These are phyloP conservation scores for Coemansia nantahalensis DNA, from an alignment of 192 early-diverging fungal species.

Conservation along the genomic window DNA sequence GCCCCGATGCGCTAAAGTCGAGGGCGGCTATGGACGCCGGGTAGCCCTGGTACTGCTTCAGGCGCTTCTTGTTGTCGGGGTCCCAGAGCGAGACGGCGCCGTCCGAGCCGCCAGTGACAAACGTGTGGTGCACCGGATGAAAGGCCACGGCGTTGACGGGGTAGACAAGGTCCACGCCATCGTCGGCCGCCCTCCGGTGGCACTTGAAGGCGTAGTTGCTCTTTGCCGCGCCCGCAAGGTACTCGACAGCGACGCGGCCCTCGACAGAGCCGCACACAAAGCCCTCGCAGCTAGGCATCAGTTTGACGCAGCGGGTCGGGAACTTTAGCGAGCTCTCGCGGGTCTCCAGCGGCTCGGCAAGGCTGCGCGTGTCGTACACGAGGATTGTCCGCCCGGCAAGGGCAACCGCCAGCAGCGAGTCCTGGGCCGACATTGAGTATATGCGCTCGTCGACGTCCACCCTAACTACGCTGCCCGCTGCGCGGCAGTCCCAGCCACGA, in stretches of 20 bases:
- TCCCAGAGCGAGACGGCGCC: conserved; percentile 92
- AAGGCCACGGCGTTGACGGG: conserved; percentile 93
- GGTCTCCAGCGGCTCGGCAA: conserved; percentile 66
- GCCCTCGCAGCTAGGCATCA: conserved; percentile 87
- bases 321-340: conserved; percentile 83
- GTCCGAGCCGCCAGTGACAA: conserved; percentile 95
- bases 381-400: conserved; percentile 73
- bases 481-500: conserved; percentile 49
- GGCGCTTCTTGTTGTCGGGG: conserved; percentile 82
- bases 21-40: conserved; percentile 79
- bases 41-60: conserved; percentile 79
- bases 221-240: conserved; percentile 72
- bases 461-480: conserved; percentile 38
- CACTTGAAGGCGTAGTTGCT: conserved; percentile 96
- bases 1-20: conserved; percentile 78
- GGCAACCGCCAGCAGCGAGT: conserved; percentile 77
- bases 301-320: conserved; percentile 79
- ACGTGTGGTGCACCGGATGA: conserved; percentile 89
- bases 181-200: conserved; percentile 71
- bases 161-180: conserved; percentile 81
- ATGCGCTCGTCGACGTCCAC: conserved; percentile 63
- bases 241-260: conserved; percentile 92
- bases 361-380: conserved; percentile 85
- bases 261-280: conserved; percentile 92
- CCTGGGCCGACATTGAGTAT: conserved; percentile 75